Evolutionary conservation across 2,329 filamentous ascomycete species (phyloP), one percentile per base, ranked within the genome.

Genomic region (Penicillium olsonii): DNA sequence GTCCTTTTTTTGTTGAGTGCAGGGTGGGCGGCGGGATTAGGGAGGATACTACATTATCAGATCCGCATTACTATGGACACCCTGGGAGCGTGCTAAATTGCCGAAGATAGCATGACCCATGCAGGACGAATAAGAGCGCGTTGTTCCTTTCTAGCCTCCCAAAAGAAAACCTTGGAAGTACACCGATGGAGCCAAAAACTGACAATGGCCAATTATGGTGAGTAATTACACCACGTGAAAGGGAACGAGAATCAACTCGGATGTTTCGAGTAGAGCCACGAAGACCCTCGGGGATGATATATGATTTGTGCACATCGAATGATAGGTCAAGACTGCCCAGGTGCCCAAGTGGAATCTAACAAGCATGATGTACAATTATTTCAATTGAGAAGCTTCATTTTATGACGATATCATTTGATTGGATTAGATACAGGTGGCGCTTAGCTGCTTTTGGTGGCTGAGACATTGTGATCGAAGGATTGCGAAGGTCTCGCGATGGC

Each of bases 311-410:
- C 4, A 6, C 27, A 4, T 31, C 27, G 14, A 4, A 14, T 11
- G 10, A 31, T 31, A 6, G 12, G 22, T 4, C 22, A 24, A 24
- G 8, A 4, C 22, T 24, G n/a, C n/a, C n/a, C n/a, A n/a, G n/a
- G n/a, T n/a, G n/a, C n/a, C n/a, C n/a, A n/a, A n/a, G n/a, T 31
- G 27, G 27, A 14, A 31, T 35, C 49, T 34, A 53, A 49, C 10
- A 22, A 37, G 18, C 6, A 17, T 22, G 20, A 37, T 20, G 19
- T 20, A 37, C 34, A n/a, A n/a, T n/a, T n/a, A n/a, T n/a, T n/a
- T 19, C 20, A 18, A 12, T 37, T 37, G 19, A 18, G 14, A 37
- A 37, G 35, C 35, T 22, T 37, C 11, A 11, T 8, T 20, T 37
- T 9, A 20, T 37, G 17, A 2, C 4, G 20, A 5, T 4, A 11